Evolutionary conservation across 164 flowering plant genomes (phyloP), one percentile per base, ranked within the genome.

Genomic region (Magnolia sinica): DNA sequence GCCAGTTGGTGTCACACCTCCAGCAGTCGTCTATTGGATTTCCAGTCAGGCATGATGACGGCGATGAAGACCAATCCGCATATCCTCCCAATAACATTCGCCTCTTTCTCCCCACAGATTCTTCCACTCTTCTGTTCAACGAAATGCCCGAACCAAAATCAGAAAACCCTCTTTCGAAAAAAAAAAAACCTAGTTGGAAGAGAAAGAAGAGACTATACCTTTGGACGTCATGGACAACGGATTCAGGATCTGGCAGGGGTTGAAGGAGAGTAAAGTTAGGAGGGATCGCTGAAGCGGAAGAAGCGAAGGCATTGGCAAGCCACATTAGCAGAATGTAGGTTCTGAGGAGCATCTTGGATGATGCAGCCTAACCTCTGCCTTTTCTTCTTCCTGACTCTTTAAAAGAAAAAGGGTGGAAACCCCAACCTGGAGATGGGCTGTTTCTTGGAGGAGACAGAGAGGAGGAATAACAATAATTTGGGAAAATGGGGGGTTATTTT

Each of bases 11-110:
- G 83, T 88, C 90, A 79, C 97, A 90, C 16, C 88, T 76, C 97
- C 97, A 93, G 82, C 97, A 93, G 73, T 90, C 93, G 79, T 93
- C 96, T 18, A 90, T 88, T 29, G 96, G 96, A 82, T 91, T 93
- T 0, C 91, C 94, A 50, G 90, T 87, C 27, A 77, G 75, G 74
- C 95, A 91, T 0, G 86, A 68, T 11, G 59, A 4, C 7, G 63
- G 18, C n/a, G 72, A 51, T 4, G 74, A 69, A 1, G 82, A 50
- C 67, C 71, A 84, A 49, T 75, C 78, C 58, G 49, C 73, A 14
- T 73, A 74, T 27, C 63, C 3, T 6, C 80, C 80, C 50, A 23
- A 22, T 61, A 86, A 76, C 63, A 80, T 59, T 73, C 77, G 73
- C 51, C 91, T 72, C 80, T 59, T 20, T 19, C 87, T 79, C 7